These are phyloP conservation scores for Polytrichum commune DNA, from an alignment of 225 moss, liverwort and hornwort genomes.

Conservation along the genomic window DNA sequence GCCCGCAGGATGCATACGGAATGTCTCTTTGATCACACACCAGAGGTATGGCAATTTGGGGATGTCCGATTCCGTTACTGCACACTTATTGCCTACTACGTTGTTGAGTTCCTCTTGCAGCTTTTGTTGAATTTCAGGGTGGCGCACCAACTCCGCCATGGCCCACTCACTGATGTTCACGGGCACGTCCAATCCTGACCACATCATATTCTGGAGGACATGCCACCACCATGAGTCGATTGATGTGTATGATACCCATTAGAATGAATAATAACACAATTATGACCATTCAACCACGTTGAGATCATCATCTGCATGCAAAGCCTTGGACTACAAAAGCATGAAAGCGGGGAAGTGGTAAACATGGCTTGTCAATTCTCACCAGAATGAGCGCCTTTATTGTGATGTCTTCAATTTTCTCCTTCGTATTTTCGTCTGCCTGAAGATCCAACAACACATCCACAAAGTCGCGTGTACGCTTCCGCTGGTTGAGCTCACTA, in stretches of 20 bases:
- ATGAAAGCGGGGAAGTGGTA: not conserved
- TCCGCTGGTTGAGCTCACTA: not conserved
- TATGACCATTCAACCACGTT: not conserved
- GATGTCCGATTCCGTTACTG: not conserved
- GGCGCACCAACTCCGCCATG: conserved; percentile 1
- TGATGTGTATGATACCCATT: not conserved
- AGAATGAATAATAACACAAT: not conserved
- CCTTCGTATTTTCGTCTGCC: not conserved
- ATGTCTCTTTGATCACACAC: conserved; percentile 5
- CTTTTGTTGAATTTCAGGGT: conserved; percentile 1
- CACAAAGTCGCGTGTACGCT: conserved; percentile 2
- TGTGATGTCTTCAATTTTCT: not conserved
- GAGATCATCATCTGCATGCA: not conserved
- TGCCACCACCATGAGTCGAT: not conserved
- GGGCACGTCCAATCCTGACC: not conserved
- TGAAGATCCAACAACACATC: conserved; percentile 7
- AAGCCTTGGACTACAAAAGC: not conserved
- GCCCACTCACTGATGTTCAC: not conserved
- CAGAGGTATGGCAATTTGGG: not conserved
- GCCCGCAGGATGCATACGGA: conserved; percentile 6
- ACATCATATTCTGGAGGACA: conserved; percentile 5
- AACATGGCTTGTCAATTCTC: not conserved
- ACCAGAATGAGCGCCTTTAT: conserved; percentile 6
- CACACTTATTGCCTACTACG: not conserved
- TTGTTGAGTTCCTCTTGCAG: not conserved